Evolutionary conservation across 768 basidiomycete genomes (phyloP).

Genomic region (Trametopsis cervina): DNA sequence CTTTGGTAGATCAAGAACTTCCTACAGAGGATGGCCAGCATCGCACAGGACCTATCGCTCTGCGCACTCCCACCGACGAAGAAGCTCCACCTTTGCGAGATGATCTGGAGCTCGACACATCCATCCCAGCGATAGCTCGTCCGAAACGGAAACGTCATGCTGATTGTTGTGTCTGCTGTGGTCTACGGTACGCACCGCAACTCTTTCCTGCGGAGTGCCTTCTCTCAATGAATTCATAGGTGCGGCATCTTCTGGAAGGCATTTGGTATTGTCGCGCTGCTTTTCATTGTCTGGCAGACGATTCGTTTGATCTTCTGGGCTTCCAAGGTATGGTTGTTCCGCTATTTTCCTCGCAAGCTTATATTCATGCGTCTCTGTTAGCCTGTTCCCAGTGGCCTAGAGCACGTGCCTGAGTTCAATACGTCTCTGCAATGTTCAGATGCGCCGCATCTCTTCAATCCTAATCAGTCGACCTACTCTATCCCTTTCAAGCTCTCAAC

Average conservation of each 20-base stretch:
- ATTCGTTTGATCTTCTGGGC: constrained; percentile 43
- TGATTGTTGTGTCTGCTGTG: constrained; percentile 46
- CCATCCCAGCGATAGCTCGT: constrained; percentile 17
- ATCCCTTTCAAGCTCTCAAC: constrained; percentile 31
- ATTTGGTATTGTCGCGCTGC: constrained; percentile 39
- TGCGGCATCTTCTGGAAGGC: constrained; percentile 50
- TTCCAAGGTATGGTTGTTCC: constrained; percentile 29
- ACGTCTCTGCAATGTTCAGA: constrained; percentile 43
- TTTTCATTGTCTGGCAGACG: constrained; percentile 35
- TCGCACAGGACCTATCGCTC: constrained; percentile 18
- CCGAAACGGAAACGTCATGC: constrained; percentile 27
- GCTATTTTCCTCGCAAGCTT: background rate
- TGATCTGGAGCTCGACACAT: constrained; percentile 17
- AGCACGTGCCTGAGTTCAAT: constrained; percentile 50
- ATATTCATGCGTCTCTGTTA: constrained; percentile 17
- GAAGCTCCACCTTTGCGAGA: constrained; percentile 1
- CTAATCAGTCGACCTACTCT: constrained; percentile 27
- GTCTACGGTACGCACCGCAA: constrained; percentile 33
- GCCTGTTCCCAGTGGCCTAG: constrained; percentile 45
- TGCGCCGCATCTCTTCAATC: constrained; percentile 39
- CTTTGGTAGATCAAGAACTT: constrained; percentile 33
- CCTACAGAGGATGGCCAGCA: constrained; percentile 32
- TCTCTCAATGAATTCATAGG: constrained; percentile 22
- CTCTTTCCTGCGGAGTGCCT: background rate
- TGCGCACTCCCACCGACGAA: constrained; percentile 20